A percentile compares a stretch with the other conserved stretches of the same genome.
Conservation (phyloP, 176 grass and related monocot species). For the Neostapfia colusana region DNA sequence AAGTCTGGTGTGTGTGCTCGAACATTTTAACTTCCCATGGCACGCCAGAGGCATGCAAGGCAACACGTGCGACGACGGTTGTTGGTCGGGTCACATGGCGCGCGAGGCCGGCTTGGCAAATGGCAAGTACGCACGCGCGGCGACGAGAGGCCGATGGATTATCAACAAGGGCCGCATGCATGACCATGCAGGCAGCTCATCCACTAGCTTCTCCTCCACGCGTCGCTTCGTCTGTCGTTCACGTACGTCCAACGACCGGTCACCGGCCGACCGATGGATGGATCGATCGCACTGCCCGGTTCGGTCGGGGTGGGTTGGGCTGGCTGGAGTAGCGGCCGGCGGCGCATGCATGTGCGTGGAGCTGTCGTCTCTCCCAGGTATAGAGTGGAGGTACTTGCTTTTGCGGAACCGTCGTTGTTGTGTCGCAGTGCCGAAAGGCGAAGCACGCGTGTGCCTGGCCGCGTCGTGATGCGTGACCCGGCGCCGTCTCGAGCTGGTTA, state of each 20-base stretch:
- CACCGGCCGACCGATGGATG: too few relatives aligned
- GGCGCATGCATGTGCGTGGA: too few relatives aligned
- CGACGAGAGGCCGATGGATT: neutral
- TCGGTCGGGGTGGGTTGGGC: too few relatives aligned
- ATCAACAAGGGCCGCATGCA: neutral
- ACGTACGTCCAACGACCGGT: neutral
- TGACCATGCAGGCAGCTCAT: neutral
- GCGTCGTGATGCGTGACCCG: neutral
- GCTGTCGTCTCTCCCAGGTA: too few relatives aligned
- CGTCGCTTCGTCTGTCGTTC: neutral
- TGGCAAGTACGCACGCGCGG: conserved; percentile 2
- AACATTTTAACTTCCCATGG: too few relatives aligned
- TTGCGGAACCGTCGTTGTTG: neutral
- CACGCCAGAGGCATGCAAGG: too few relatives aligned
- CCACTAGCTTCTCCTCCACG: neutral
- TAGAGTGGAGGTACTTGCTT: neutral
- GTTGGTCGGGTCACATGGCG: too few relatives aligned
- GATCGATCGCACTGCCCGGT: conserved; percentile 10
- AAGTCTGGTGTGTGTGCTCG: too few relatives aligned
- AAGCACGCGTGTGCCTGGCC: neutral
- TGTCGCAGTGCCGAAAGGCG: neutral
- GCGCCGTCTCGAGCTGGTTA: too few relatives aligned
- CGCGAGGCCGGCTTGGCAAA: too few relatives aligned
- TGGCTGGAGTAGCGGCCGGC: too few relatives aligned
- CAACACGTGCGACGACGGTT: too few relatives aligned